phyloP scores from a whole-genome alignment of 768 basidiomycete genomes.

The Trametopsis cervina region DNA sequence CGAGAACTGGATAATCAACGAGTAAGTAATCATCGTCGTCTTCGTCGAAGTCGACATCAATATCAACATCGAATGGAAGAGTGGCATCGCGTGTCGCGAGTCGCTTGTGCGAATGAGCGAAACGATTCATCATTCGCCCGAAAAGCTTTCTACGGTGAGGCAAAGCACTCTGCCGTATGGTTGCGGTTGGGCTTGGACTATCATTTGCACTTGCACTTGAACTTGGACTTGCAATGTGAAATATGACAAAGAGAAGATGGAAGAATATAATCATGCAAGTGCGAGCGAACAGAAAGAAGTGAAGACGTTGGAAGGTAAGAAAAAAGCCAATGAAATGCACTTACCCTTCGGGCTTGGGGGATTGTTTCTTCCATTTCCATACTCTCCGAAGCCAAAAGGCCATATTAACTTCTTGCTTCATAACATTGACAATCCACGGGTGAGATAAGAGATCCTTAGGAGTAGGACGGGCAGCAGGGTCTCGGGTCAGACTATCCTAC shows the following conservation, averaged over 20 bases:
- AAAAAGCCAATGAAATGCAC: constrained; percentile 8
- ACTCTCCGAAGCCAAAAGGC: constrained; percentile 82
- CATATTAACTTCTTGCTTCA: constrained; percentile 85
- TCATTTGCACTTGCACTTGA: neutral
- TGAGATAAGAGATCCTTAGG: constrained; percentile 81
- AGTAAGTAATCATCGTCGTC: too few species aligned
- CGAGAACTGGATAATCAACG: constrained; percentile 14
- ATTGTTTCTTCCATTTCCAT: constrained; percentile 66
- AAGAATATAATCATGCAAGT: constrained; percentile 9
- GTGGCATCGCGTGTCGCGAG: too few species aligned
- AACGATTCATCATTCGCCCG: too few species aligned
- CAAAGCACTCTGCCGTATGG: constrained; percentile 3
- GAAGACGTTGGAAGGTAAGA: constrained; percentile 1
- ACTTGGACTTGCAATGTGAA: too few species aligned
- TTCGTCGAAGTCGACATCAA: neutral
- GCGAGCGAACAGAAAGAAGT: constrained; percentile 5
- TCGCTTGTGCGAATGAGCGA: constrained; percentile 4
- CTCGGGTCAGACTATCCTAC: constrained; percentile 72
- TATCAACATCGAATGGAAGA: neutral
- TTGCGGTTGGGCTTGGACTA: neutral
- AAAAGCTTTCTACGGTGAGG: too few species aligned
- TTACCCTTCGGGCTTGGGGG: constrained; percentile 24
- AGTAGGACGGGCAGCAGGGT: constrained; percentile 61
- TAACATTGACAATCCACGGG: constrained; percentile 71
- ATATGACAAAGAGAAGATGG: constrained; percentile 1